phyloP scores from a whole-genome alignment of 2,329 filamentous ascomycete genomes.

The Colletotrichum sp. region DNA sequence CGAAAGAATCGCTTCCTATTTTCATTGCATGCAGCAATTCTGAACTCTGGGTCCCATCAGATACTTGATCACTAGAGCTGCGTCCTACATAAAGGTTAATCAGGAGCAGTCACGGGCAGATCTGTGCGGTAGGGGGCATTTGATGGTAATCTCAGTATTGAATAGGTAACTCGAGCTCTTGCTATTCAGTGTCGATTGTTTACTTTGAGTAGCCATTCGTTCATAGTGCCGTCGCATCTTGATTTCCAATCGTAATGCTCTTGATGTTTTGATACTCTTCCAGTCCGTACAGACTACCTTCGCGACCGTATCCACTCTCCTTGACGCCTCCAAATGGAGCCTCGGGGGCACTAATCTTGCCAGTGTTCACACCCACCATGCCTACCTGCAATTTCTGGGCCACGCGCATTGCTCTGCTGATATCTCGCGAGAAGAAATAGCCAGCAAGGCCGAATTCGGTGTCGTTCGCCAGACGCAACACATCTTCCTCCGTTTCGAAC shows the following conservation, averaged over 20 bases:
- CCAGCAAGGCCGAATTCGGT: conserved; percentile 74
- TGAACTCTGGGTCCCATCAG: not conserved
- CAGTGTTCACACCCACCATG: conserved; percentile 40
- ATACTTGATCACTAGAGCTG: not conserved
- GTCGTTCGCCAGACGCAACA: conserved; percentile 67
- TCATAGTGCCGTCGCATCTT: not conserved
- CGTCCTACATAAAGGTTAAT: not conserved
- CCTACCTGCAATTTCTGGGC: conserved; percentile 53
- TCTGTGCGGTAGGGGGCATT: not conserved
- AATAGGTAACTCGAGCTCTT: not conserved
- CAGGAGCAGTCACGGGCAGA: not conserved
- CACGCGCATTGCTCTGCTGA: conserved; percentile 45
- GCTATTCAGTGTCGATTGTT: not conserved
- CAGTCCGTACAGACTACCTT: conserved; percentile 36
- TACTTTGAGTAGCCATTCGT: not conserved
- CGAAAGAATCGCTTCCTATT: not conserved
- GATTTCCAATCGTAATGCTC: conserved; percentile 1
- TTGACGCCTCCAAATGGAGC: conserved; percentile 39
- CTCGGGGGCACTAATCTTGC: conserved; percentile 37
- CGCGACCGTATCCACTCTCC: conserved; percentile 38
- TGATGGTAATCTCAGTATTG: not conserved
- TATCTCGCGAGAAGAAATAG: conserved; percentile 68
- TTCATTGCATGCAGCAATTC: not conserved
- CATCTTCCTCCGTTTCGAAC: conserved; percentile 74
- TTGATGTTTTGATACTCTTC: conserved; percentile 33